Evolutionary conservation across 2,329 filamentous ascomycete species (phyloP), one percentile per base, ranked within the genome.

Genomic region (Hypoxylon sp.): DNA sequence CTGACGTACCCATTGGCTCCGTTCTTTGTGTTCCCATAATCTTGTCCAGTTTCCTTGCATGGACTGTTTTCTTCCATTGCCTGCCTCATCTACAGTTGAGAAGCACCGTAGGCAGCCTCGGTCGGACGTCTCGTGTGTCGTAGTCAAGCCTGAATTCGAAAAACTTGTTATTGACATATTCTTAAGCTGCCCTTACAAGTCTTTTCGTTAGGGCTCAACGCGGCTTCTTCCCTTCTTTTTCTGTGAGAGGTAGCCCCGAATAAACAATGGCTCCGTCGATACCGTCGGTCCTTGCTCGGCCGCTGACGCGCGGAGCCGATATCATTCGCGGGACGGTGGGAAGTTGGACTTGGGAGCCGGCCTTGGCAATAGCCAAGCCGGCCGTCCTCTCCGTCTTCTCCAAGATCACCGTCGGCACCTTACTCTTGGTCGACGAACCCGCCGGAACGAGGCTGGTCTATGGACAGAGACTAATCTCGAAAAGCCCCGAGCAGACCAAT

Each of bases 371-470:
- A 17, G 81, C 80, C 23, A 81, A 78, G 66, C 72, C 77, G 1
- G 73, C 77, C 4, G 74, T 83, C 18, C 73, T 78, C 35, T 76
- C 78, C 2, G 70, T 80, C 1, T 73, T 84, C 24, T 75, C 76
- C 3, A 75, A 74, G 37, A 81, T 84, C 46, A 74, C 82, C 49
- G 63, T 73, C 9, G 81, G 82, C 13, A 82, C 80, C 0, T 66
- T 84, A 15, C 62, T 81, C 11, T 68, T 84, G 15, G 72, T 79
- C 10, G 81, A 84, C 63, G 75, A 81, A 65, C 75, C 77, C 0
- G 72, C 73, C 0, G 76, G 75, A 4, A 73, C 76, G 29, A 75
- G 74, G 49, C 69, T 72, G 38, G 68, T 77, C 7, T 82, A 79
- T 58, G 81, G 82, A 1, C 73, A 83, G 68, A 74, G 80, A 67